Evolutionary conservation across 805 yeast genomes (phyloP).

Genomic region (Ogataea thermomethanolica): DNA sequence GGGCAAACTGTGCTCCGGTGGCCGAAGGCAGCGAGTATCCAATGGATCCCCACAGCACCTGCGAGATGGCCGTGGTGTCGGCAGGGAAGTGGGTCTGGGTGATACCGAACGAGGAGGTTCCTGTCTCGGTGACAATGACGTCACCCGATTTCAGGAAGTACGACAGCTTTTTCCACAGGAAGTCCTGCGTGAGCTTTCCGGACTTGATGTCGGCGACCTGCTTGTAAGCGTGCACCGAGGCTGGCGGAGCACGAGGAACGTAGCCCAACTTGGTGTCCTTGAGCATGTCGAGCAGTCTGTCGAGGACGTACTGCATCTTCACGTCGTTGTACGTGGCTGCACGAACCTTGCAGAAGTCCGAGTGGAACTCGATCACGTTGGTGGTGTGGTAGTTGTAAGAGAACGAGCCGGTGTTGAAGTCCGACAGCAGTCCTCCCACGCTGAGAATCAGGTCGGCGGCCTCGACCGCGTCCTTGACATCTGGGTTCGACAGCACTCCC

Average conservation of each 20-base stretch:
- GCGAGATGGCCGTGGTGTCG: constrained; percentile 62
- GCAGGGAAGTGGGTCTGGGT: constrained; percentile 63
- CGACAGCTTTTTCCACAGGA: constrained; percentile 64
- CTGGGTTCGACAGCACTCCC: constrained; percentile 74
- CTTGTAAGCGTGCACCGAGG: constrained; percentile 35
- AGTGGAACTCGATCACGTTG: constrained; percentile 75
- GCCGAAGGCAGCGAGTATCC: constrained; percentile 69
- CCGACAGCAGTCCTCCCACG: constrained; percentile 80
- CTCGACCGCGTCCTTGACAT: constrained; percentile 69
- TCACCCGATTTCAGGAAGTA: constrained; percentile 65
- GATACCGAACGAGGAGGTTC: constrained; percentile 73
- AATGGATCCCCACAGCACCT: constrained; percentile 74
- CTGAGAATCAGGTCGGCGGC: constrained; percentile 71
- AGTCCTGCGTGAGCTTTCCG: constrained; percentile 53
- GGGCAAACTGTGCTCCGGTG: constrained; percentile 66
- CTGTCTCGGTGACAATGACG: constrained; percentile 66
- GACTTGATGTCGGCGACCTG: constrained; percentile 43
- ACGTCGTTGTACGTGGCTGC: constrained; percentile 70
- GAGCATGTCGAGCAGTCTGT: constrained; percentile 38
- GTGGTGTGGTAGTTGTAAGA: constrained; percentile 71
- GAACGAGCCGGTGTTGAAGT: constrained; percentile 88
- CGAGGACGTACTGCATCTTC: constrained; percentile 60
- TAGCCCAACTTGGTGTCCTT: constrained; percentile 36
- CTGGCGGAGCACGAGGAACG: constrained; percentile 54
- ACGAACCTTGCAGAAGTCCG: constrained; percentile 68